These are phyloP conservation scores for Hansenula sp. DNA, from an alignment of 1,139 yeast species.

Conservation along the genomic window DNA sequence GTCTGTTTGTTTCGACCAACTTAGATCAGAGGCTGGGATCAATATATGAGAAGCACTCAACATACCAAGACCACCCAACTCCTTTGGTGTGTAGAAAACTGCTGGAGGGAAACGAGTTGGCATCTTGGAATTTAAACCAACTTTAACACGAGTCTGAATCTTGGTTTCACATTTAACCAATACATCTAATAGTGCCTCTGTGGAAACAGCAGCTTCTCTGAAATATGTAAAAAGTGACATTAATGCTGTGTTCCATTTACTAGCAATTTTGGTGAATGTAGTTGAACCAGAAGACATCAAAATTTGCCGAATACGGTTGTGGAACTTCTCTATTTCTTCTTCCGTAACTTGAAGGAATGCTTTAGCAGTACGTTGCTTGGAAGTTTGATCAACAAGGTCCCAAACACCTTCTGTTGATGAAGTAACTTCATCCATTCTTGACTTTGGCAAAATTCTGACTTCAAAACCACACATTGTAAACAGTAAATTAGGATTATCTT, in stretches of 20 bases:
- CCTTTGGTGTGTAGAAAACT: slow-evolving; percentile 96
- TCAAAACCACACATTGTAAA: slow-evolving; percentile 96
- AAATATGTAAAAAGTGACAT: slow-evolving; percentile 83
- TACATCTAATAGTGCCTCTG: slow-evolving; percentile 72
- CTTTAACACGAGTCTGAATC: slow-evolving; percentile 89
- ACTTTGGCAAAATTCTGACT: slow-evolving; percentile 77
- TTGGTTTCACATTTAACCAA: slow-evolving; percentile 90
- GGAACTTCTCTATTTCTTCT: slow-evolving; percentile 74
- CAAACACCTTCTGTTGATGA: slow-evolving; percentile 78
- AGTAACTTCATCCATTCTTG: slow-evolving; percentile 47
- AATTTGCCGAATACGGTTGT: slow-evolving; percentile 81
- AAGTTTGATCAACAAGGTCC: slow-evolving; percentile 69
- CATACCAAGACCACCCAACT: slow-evolving; percentile 97
- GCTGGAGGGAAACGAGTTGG: slow-evolving; percentile 99
- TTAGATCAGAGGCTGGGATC: slow-evolving; percentile 88
- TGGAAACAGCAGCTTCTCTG: slow-evolving; percentile 88
- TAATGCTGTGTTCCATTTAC: slow-evolving; percentile 94
- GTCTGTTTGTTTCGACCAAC: slow-evolving; percentile 92
- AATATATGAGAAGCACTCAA: slow-evolving; percentile 92
- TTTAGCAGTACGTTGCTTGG: slow-evolving; percentile 86
- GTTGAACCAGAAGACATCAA: slow-evolving; percentile 95
- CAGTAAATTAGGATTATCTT: slow-evolving; percentile 81
- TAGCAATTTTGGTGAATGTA: slow-evolving; percentile 90
- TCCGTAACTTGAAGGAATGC: slow-evolving; percentile 84
- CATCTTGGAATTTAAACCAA: slow-evolving; percentile 97